These are phyloP conservation scores for Paracoccidioides brasiliensis DNA, from an alignment of 2,329 filamentous ascomycete genomes.

Conservation along the genomic window DNA sequence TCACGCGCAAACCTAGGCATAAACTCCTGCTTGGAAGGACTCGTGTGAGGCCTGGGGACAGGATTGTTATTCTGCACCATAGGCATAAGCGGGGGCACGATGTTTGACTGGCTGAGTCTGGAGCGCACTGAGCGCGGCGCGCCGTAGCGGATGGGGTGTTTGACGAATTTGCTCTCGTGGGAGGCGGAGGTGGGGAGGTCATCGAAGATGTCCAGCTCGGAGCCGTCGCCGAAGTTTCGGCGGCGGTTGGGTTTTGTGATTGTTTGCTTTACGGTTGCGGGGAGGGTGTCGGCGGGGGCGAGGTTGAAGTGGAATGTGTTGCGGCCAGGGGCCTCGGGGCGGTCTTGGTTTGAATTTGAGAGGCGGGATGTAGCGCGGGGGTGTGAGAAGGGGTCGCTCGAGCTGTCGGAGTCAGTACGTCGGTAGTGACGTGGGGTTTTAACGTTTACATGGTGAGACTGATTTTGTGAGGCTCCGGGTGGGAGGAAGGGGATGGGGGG, in stretches of 20 bases:
- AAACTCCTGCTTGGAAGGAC: slow-evolving; percentile 37
- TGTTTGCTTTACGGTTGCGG: slow-evolving; percentile 51
- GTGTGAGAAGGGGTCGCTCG: slow-evolving; percentile 35
- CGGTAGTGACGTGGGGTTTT: slow-evolving; percentile 60
- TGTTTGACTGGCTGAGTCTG: slow-evolving; percentile 34
- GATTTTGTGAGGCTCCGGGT: slow-evolving; percentile 56
- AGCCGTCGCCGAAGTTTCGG: slow-evolving; percentile 77
- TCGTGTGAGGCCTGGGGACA: slow-evolving; percentile 42
- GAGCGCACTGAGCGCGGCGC: slow-evolving; percentile 49
- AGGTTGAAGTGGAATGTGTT: slow-evolving; percentile 28
- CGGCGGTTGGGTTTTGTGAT: slow-evolving; percentile 58
- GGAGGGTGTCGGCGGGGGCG: slow-evolving; percentile 35
- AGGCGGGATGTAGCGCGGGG: slow-evolving; percentile 30
- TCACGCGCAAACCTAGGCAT: slow-evolving; percentile 54
- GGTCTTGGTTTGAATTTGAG: slow-evolving; percentile 27
- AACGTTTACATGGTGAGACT: slow-evolving; percentile 64
- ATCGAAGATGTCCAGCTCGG: slow-evolving; percentile 85
- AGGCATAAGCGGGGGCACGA: slow-evolving; percentile 17
- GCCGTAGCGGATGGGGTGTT: slow-evolving; percentile 59
- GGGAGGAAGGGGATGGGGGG: slow-evolving; percentile 63
- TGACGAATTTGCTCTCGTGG: slow-evolving; percentile 69
- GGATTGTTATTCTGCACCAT: slow-evolving; percentile 23
- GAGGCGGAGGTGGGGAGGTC: slow-evolving; percentile 80
- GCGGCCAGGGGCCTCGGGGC: slow-evolving; percentile 38
- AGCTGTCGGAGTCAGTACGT: slow-evolving; percentile 70